Evolutionary conservation across 768 basidiomycete species (phyloP), one percentile per base, ranked within the genome.

Genomic region (Auricularia heimuer): DNA sequence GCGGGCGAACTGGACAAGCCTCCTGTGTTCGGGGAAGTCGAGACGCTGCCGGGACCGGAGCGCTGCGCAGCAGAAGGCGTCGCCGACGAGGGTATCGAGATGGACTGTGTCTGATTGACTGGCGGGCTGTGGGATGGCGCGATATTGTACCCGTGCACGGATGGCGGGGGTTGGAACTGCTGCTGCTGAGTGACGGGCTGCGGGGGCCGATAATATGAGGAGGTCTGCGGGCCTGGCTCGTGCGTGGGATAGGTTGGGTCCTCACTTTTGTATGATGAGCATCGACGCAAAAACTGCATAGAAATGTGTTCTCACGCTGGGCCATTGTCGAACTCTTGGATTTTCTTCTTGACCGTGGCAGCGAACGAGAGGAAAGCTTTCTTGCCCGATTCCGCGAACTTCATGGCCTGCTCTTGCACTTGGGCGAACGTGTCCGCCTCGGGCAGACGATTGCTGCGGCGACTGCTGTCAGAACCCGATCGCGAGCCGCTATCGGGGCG

Each of bases 331-430:
- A 85, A 85, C 69, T 92, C 92, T 70, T 89, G 87, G 65, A 92
- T 85, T 81, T 92, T 93, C 4, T 89, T 85, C 71, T 85, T 92
- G 60, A 92, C 89, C 73, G 88, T 92, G 39, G 84, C 84, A 47
- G 92, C 79, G 34, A 93, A 73, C 8, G 77, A 81, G 60, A 81
- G 85, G 73, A 93, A 83, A 0, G 90, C 92, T 75, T 86, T 89
- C 77, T 89, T 92, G 3, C 91, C 90, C 63, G 90, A 83, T 75
- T 92, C 92, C 4, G 91, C 90, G 58, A 91, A 79, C 74, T 85
- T 87, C 69, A 71, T 85, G 70, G 93, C 81, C 39, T 89, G 88
- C 66, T 92, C 87, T 67, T 87, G 84, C 44, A 93, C 76, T 62
- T 92, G 90, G 8, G 82, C 65, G 78, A 86, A 79, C 4, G 83